Base-by-base conservation (phyloP, 2,329 filamentous ascomycete genomes). In the Fusarium marasasianum region DNA sequence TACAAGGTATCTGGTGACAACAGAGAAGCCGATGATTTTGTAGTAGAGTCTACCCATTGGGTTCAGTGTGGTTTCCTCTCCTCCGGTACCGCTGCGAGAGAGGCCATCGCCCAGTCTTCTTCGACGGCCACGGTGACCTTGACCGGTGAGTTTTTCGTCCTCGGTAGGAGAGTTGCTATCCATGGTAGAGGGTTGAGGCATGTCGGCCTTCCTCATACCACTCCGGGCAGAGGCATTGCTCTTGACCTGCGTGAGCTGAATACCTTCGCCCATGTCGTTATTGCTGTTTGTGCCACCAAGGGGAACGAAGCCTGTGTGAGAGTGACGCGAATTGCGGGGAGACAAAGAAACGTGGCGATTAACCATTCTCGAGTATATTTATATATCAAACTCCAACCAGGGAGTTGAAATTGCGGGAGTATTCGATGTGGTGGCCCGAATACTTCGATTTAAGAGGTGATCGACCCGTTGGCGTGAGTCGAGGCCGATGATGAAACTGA, bases 21-120 rank as follows among this genome's bases (percentile, higher is more conserved):
- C 85, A 13, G 90, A 91, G 78, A 91, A 91, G 75, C 86, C 84
- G 68, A 93, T 83, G 71, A 94, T 86, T 80, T 88, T 91, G 77
- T 87, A 86, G 82, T 93, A 92, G 41, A 93, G 78, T 68, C 86
- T 86, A 50, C 92, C 92, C 85, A 94, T 89, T 69, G 88, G 88
- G 75, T 91, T 93, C 72, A 93, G 82, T 38, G 86, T 85, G 38
- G 88, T 81, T 24, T 89, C 89, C 5, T 90, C 89, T 17, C 90
- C 89, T 14, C 90, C 87, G 13, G 85, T 87, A 67, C 84, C 84
- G 24, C 82, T 80, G 40, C 87, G 84, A 53, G 81, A 81, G 8
- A 83, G 77, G 12, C 82, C 81, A 31, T 84, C 79, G 48, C 82
- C 81, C n/a, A 83, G 79, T 79, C 85, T 87, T 66, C 88, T 85